Evolutionary conservation across 1,139 yeast genomes (phyloP).

Genomic region (Sugiyamaella grinbergsii): DNA sequence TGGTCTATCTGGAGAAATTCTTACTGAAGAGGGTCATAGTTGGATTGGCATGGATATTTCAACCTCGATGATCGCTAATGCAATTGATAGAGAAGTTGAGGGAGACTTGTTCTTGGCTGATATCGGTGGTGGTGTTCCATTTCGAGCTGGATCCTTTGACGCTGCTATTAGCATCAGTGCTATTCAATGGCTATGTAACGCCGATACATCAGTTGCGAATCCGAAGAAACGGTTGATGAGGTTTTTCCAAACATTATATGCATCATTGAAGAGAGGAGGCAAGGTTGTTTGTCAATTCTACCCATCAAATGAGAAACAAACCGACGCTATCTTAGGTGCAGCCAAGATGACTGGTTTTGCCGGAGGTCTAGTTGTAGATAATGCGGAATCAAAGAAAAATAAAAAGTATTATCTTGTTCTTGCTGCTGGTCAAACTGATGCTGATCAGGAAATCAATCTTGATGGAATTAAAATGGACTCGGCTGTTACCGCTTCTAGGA

Average conservation of each 20-base stretch:
- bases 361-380: constrained; percentile 93
- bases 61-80: constrained; percentile 94
- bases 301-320: constrained; percentile 86
- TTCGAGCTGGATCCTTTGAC: constrained; percentile 94
- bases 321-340: constrained; percentile 71
- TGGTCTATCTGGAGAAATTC: constrained; percentile 91
- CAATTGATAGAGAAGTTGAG: constrained; percentile 84
- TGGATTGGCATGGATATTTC: constrained; percentile 99
- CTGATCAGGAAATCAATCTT: constrained; percentile 69
- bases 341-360: constrained; percentile 96
- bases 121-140: constrained; percentile 93
- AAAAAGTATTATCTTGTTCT: constrained; percentile 87
- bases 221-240: constrained; percentile 82
- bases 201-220: constrained; percentile 78
- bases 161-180: constrained; percentile 96
- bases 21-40: constrained; percentile 88
- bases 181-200: constrained; percentile 97
- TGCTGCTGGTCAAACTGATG: constrained; percentile 66
- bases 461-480: constrained; percentile 79
- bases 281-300: constrained; percentile 96
- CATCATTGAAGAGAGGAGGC: constrained; percentile 88
- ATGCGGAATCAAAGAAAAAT: constrained; percentile 88
- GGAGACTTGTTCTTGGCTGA: constrained; percentile 92
- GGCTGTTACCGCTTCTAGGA: constrained; percentile 50
- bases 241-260: constrained; percentile 86